These are phyloP conservation scores for Prinsepia uniflora DNA, from an alignment of 306 rosid genomes.

Conservation along the genomic window DNA sequence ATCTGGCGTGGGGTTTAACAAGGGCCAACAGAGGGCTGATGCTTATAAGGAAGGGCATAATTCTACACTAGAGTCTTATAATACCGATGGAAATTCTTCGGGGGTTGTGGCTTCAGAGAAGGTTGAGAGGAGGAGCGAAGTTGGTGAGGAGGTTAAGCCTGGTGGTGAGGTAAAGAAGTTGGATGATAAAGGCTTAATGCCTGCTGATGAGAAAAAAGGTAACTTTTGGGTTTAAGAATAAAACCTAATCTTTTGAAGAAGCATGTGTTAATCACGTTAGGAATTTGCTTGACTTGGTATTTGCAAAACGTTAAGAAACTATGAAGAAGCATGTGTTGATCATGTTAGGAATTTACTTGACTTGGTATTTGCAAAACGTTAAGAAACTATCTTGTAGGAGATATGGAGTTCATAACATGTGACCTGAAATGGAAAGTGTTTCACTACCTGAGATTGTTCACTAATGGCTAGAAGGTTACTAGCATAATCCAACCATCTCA, in stretches of 20 bases:
- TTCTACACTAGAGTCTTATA: conserved; percentile 48
- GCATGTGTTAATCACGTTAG: neutral
- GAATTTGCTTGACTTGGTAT: neutral
- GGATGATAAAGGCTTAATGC: conserved; percentile 39
- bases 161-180: conserved; percentile 41
- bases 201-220: conserved; percentile 56
- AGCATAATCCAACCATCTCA: neutral
- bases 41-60: conserved; percentile 43
- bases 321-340: neutral
- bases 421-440: neutral
- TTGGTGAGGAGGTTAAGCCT: conserved; percentile 37
- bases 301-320: neutral
- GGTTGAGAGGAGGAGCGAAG: conserved; percentile 32
- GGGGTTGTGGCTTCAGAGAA: conserved; percentile 40
- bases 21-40: conserved; percentile 57
- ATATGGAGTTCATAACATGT: neutral
- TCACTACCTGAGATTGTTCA: neutral
- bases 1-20: conserved; percentile 46
- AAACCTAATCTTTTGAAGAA: conserved; percentile 1
- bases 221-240: conserved; percentile 18
- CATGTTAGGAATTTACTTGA: neutral
- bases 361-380: neutral
- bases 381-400: neutral
- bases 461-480: neutral
- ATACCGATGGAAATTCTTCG: conserved; percentile 40